These are phyloP conservation scores for Gracilaria domingensis DNA, from an alignment of 23 red algal species.

Conservation along the genomic window DNA sequence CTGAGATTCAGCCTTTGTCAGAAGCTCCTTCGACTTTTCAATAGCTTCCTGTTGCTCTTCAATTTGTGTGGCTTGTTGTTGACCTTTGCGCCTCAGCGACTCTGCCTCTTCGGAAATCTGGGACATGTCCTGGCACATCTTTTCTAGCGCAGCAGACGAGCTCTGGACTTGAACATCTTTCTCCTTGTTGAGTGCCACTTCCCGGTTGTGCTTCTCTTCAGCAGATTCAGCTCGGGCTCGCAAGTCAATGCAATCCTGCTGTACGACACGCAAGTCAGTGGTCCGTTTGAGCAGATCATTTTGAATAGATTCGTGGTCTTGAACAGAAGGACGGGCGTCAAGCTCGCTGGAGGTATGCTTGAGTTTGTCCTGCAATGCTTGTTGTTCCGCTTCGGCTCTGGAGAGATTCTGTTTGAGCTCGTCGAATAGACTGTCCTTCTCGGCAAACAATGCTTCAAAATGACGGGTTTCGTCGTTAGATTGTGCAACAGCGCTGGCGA, in stretches of 20 bases:
- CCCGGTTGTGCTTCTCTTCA: background rate
- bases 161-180: background rate
- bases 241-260: background rate
- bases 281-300: background rate
- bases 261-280: background rate
- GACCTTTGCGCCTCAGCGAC: background rate
- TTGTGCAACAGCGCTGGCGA: background rate
- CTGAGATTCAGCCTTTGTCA: background rate
- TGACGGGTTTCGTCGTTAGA: slow-evolving; percentile 5
- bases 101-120: background rate
- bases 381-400: background rate
- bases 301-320: background rate
- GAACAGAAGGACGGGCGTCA: background rate
- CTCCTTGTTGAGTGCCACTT: background rate
- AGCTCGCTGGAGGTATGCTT: background rate
- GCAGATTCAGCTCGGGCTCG: background rate
- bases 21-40: background rate
- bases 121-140: background rate
- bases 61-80: background rate
- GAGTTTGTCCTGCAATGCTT: background rate
- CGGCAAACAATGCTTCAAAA: slow-evolving; percentile 5
- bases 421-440: background rate
- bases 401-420: background rate
- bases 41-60: background rate
- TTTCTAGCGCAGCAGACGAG: background rate